A percentile compares a stretch with the other conserved stretches of the same genome.
These are phyloP conservation scores for Nevesoporus exiguus DNA, from an alignment of 768 basidiomycete species.

Conservation along the genomic window DNA sequence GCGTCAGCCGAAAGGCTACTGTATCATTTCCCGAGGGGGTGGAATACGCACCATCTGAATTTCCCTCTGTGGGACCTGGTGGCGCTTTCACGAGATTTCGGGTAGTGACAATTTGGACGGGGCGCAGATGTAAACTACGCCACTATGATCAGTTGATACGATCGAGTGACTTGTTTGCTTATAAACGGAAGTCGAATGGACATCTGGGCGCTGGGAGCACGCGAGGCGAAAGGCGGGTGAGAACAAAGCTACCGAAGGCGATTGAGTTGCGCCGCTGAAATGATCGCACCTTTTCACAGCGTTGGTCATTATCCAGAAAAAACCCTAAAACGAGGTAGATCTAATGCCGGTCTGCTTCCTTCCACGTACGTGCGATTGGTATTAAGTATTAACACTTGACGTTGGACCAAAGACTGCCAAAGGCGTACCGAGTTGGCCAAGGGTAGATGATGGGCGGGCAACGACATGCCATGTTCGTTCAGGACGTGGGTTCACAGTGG, in stretches of 20 bases:
- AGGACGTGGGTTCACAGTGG: not conserved
- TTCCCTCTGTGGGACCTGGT: conserved; percentile 1
- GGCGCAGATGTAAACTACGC: conserved; percentile 10
- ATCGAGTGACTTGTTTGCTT: conserved; percentile 1
- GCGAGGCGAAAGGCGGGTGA: conserved; percentile 3
- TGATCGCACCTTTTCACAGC: conserved; percentile 8
- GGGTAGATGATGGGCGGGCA: not conserved
- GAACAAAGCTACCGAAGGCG: not conserved
- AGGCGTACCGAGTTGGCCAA: not conserved
- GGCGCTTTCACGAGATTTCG: conserved; percentile 16
- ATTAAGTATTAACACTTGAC: not conserved
- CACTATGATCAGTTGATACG: conserved; percentile 13
- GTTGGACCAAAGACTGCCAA: not conserved
- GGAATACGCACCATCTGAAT: not conserved
- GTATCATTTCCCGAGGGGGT: conserved; percentile 17
- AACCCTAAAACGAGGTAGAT: conserved; percentile 1
- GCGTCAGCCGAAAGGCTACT: not conserved
- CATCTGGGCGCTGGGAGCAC: not conserved
- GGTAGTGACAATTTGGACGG: not conserved
- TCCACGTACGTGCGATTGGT: conserved; percentile 4
- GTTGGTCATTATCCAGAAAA: conserved; percentile 1
- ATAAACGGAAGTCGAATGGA: conserved; percentile 6
- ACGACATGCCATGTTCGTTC: conserved; percentile 6
- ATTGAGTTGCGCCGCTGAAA: conserved; percentile 8
- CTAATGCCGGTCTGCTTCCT: conserved; percentile 1